These are phyloP conservation scores for Penicillium alfredii DNA, from an alignment of 495 filamentous ascomycete genomes.

Conservation along the genomic window DNA sequence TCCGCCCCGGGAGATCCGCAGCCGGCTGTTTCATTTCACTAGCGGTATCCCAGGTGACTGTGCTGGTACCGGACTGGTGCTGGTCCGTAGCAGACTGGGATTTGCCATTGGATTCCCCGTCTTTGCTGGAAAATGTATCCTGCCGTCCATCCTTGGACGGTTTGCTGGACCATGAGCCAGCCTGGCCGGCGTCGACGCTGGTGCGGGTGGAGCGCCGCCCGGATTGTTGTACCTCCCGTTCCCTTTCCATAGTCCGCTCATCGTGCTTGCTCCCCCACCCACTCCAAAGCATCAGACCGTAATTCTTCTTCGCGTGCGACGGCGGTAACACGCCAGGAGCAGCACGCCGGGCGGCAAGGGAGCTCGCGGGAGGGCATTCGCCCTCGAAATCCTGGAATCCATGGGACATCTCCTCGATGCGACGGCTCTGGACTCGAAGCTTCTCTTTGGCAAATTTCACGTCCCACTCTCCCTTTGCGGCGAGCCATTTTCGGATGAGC, in stretches of 20 bases:
- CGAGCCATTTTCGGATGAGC: constrained; percentile 79
- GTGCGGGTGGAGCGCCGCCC: constrained; percentile 21
- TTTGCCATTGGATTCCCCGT: background rate
- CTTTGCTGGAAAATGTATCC: background rate
- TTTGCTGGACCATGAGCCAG: constrained; percentile 28
- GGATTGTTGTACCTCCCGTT: constrained; percentile 29
- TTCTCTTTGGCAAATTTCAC: constrained; percentile 59
- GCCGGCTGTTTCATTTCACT: constrained; percentile 9
- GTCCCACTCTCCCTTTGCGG: constrained; percentile 64
- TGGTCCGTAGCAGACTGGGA: constrained; percentile 1
- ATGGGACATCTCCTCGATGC: constrained; percentile 60
- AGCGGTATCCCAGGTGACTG: constrained; percentile 9
- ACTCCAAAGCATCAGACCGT: constrained; percentile 77
- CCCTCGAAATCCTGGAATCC: constrained; percentile 67
- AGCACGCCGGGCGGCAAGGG: constrained; percentile 64
- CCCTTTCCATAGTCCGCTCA: constrained; percentile 56
- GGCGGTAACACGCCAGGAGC: constrained; percentile 50
- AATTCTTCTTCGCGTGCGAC: constrained; percentile 47
- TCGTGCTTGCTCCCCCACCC: constrained; percentile 85
- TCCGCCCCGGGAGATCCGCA: background rate
- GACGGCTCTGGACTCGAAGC: constrained; percentile 59
- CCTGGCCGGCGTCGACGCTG: constrained; percentile 33
- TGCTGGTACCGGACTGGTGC: constrained; percentile 2
- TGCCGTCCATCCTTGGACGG: constrained; percentile 7
- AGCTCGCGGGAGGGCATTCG: constrained; percentile 76